These are phyloP conservation scores for Leishmania turanica DNA, from an alignment of 208 protist species.

Conservation along the genomic window DNA sequence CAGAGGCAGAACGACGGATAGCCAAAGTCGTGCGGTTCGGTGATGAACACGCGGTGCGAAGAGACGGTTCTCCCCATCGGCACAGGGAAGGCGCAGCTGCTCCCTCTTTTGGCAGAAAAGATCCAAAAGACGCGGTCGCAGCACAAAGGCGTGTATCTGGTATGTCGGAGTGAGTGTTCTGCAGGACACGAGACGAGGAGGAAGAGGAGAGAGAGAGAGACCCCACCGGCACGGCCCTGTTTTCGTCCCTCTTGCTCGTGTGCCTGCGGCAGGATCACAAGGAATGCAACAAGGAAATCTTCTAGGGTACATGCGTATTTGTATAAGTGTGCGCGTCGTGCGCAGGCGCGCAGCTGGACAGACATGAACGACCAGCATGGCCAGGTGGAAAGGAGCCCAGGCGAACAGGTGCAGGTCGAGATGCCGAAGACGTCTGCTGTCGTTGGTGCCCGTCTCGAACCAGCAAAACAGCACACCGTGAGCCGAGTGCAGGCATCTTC, in stretches of 20 bases:
- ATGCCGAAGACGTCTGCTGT: neutral
- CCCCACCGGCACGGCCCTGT: neutral
- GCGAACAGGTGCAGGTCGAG: neutral
- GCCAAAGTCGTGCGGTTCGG: neutral
- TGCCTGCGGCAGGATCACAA: neutral
- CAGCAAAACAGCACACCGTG: neutral
- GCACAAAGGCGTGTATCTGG: neutral
- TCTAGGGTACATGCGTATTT: neutral
- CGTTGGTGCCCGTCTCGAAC: neutral
- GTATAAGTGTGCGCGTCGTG: neutral
- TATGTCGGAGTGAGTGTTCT: neutral
- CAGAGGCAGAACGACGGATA: neutral
- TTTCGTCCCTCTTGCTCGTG: neutral
- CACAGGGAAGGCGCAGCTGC: neutral
- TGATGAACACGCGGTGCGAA: neutral
- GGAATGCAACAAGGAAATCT: neutral
- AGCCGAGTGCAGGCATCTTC: too few species aligned
- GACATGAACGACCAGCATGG: neutral
- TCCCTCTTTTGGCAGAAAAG: neutral
- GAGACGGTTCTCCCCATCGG: neutral
- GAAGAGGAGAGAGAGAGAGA: neutral
- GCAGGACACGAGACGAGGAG: neutral
- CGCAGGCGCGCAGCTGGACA: neutral
- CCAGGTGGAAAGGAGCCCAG: neutral
- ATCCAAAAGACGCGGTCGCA: neutral